Evolutionary conservation across 352 stramenopile species (phyloP).

Genomic region (Pythium biforme): DNA sequence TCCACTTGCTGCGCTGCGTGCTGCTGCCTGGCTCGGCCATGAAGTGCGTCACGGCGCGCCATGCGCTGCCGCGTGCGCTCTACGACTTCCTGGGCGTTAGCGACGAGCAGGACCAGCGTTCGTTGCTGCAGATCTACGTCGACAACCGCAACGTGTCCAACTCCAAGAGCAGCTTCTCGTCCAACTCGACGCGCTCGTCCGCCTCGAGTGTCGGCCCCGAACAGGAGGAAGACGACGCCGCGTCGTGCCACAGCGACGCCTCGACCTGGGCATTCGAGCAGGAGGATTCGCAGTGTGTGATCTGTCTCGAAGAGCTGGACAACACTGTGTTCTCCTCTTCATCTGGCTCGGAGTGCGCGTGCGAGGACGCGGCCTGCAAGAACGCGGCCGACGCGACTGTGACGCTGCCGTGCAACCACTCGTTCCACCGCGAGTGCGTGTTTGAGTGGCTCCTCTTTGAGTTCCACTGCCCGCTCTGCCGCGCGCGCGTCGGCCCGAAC

Average conservation of each 20-base stretch:
- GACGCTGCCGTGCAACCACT: slow-evolving; percentile 58
- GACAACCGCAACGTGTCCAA: slow-evolving; percentile 44
- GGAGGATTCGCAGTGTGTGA: slow-evolving; percentile 39
- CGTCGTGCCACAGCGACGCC: slow-evolving; percentile 26
- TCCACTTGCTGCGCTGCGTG: slow-evolving; percentile 64
- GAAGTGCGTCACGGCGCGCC: slow-evolving; percentile 57
- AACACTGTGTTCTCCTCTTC: too few relatives aligned
- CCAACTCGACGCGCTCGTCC: slow-evolving; percentile 22
- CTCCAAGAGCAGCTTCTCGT: slow-evolving; percentile 31
- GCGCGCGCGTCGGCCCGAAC: slow-evolving; percentile 44
- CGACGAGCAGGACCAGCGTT: slow-evolving; percentile 46
- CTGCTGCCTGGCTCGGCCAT: slow-evolving; percentile 65
- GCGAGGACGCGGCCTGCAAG: slow-evolving; percentile 24
- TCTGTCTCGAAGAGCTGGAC: slow-evolving; percentile 50
- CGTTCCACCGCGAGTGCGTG: slow-evolving; percentile 72
- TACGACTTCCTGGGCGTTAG: slow-evolving; percentile 65
- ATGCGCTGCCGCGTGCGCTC: slow-evolving; percentile 44
- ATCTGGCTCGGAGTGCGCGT: slow-evolving; percentile 26
- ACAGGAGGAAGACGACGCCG: slow-evolving; percentile 2
- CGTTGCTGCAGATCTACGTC: slow-evolving; percentile 68
- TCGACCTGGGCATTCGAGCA: slow-evolving; percentile 37
- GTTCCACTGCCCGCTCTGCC: slow-evolving; percentile 69
- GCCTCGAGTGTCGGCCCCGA: background rate
- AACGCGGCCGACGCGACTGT: slow-evolving; percentile 26
- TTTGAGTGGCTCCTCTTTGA: slow-evolving; percentile 77